Conservation (phyloP, 2,329 filamentous ascomycete genomes). For the Cryphonectria carpinicola region DNA sequence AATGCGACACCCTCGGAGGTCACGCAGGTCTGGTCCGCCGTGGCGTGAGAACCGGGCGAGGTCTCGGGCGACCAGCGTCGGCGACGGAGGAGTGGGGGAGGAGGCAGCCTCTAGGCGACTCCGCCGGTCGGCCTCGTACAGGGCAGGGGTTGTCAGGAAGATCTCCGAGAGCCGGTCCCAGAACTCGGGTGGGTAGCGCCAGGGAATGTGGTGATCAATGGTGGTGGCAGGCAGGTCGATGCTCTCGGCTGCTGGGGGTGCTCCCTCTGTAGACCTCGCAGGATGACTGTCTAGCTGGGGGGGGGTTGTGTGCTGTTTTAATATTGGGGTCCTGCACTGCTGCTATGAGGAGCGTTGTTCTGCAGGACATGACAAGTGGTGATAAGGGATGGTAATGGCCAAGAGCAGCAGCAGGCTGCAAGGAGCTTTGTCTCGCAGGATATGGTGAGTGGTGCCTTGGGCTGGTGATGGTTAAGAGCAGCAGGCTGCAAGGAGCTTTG, state of each 20-base stretch:
- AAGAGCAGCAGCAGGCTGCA: no score
- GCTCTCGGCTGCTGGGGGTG: background rate
- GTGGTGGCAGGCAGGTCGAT: background rate
- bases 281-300: no score
- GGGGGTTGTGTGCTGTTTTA: no score
- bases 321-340: no score
- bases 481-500: no score
- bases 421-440: no score
- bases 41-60: slow-evolving; percentile 33
- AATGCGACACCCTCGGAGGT: slow-evolving; percentile 30
- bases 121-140: background rate
- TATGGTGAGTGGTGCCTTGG: no score
- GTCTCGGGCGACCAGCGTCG: background rate
- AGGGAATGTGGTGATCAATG: background rate
- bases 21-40: slow-evolving; percentile 34
- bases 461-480: no score
- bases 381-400: accelerated
- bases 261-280: no score
- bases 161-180: background rate
- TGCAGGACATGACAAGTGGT: no score
- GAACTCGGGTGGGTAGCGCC: background rate
- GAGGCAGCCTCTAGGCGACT: background rate
- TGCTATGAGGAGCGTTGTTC: no score
- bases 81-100: background rate
- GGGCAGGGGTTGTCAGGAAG: background rate